Evolutionary conservation across 202 grass and related monocot species (phyloP), one percentile per base, ranked within the genome.

Genomic region (Setaria viridis): DNA sequence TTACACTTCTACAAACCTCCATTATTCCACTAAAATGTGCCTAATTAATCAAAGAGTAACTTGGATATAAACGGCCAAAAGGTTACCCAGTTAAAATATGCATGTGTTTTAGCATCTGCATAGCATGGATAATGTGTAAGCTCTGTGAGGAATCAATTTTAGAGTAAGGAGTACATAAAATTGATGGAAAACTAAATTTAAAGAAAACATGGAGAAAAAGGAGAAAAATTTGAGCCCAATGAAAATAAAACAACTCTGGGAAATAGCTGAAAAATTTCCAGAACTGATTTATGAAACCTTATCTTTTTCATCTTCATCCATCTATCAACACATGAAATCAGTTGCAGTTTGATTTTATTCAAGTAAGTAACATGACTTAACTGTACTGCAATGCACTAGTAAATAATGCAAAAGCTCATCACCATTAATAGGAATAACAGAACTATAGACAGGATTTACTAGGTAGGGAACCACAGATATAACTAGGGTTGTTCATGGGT

Each of bases 301-400:
- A 19, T 62, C 4, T 9, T 43, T 65, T 66, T 55, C 16, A 76
- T 20, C 49, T 62, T 63, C 21, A 9, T n/a, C 35, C 42, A 45
- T n/a, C n/a, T 29, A 45, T 70, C 65, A 32, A 45, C 20, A 39
- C 11, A 80, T 14, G 43, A 45, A 45, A 45, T 49, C 10, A n/a
- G 45, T 47, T 82, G 19, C 68, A 47, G 47, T 59, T 45, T 47
- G 2, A 59, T 25, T 70, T 13, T 58, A 81, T 70, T 81, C 57
- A 63, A 39, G 34, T 62, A 63, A 39, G 34, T 62, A 50, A 5
- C 3, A 12, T 51, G 53, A 51, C 11, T 13, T 42, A 53, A 48
- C 15, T 66, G 59, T 43, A 54, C 46, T 76, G 5, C 17, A 75
- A 54, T 62, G 48, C 39, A 65, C 34, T 13, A 32, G 59, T 62